phyloP scores from a whole-genome alignment of 2,329 filamentous ascomycete genomes.

The Colletotrichum zoysiae region DNA sequence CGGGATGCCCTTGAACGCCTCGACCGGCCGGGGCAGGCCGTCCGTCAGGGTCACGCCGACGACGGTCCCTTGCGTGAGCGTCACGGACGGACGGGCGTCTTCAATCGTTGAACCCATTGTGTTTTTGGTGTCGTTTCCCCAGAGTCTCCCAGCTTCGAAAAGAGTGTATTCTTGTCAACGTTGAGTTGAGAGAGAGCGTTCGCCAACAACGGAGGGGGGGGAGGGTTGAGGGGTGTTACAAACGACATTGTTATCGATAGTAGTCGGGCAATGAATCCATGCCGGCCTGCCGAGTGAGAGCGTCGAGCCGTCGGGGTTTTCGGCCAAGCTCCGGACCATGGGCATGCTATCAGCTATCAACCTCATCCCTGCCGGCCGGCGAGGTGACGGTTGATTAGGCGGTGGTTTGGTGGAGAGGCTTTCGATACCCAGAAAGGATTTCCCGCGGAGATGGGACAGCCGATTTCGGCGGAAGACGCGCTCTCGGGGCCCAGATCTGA shows the following conservation, averaged over 20 bases:
- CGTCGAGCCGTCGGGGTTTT: background rate
- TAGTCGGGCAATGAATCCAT: background rate
- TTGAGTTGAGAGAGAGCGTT: background rate
- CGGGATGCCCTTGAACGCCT: constrained; percentile 64
- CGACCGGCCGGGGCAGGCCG: constrained; percentile 57
- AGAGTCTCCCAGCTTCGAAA: background rate
- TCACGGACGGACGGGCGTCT: constrained; percentile 32
- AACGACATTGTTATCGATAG: constrained; percentile 7
- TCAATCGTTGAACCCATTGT: constrained; percentile 35
- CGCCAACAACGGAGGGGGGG: background rate
- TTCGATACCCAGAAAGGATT: constrained; percentile 9
- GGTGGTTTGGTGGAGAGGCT: constrained; percentile 20
- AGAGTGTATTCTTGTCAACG: background rate
- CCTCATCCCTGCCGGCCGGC: background rate
- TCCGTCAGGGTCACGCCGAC: constrained; percentile 52
- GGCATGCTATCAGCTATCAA: background rate
- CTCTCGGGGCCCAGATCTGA: constrained; percentile 26
- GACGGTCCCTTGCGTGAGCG: constrained; percentile 56
- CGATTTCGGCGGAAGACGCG: constrained; percentile 32
- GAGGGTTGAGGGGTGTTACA: background rate
- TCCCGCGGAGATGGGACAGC: constrained; percentile 32
- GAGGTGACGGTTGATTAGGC: constrained; percentile 6
- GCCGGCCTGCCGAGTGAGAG: constrained; percentile 16
- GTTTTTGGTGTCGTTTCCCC: background rate
- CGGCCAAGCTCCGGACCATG: constrained; percentile 1